Conservation (phyloP, 495 filamentous ascomycete species). For the Aspergillus kassunensis region DNA sequence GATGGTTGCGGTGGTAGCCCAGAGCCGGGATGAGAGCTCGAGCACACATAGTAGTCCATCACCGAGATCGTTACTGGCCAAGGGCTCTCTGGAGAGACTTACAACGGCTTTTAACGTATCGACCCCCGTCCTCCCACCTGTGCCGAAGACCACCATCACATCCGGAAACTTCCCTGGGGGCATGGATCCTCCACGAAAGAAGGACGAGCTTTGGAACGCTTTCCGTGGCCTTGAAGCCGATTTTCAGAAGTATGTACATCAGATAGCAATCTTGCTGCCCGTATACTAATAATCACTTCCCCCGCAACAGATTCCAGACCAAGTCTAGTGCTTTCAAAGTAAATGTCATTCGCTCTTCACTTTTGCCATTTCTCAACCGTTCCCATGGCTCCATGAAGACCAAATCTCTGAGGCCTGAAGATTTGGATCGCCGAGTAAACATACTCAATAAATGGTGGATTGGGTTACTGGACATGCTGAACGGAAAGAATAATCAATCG, state of each 20-base stretch:
- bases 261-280: not conserved
- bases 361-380: conserved; percentile 80
- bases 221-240: conserved; percentile 82
- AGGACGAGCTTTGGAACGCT: conserved; percentile 85
- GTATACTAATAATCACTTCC: not conserved
- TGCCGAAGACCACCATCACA: conserved; percentile 41
- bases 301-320: conserved; percentile 61
- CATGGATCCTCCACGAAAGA: conserved; percentile 49
- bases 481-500: conserved; percentile 65
- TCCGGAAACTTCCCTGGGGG: conserved; percentile 34
- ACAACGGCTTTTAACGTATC: conserved; percentile 43
- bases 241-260: conserved; percentile 61
- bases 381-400: conserved; percentile 69
- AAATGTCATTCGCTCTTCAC: conserved; percentile 68
- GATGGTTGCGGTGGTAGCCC: conserved; percentile 45
- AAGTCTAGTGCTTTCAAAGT: conserved; percentile 75
- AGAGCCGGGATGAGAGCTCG: conserved; percentile 41
- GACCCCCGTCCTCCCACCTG: conserved; percentile 46
- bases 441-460: conserved; percentile 97
- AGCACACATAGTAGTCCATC: conserved; percentile 43
- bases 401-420: conserved; percentile 66
- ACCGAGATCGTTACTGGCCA: conserved; percentile 52
- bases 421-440: conserved; percentile 76
- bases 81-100: conserved; percentile 57
- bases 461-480: conserved; percentile 79